These are phyloP conservation scores for Eucalyptus pauciflora DNA, from an alignment of 345 rosid species.

Conservation along the genomic window DNA sequence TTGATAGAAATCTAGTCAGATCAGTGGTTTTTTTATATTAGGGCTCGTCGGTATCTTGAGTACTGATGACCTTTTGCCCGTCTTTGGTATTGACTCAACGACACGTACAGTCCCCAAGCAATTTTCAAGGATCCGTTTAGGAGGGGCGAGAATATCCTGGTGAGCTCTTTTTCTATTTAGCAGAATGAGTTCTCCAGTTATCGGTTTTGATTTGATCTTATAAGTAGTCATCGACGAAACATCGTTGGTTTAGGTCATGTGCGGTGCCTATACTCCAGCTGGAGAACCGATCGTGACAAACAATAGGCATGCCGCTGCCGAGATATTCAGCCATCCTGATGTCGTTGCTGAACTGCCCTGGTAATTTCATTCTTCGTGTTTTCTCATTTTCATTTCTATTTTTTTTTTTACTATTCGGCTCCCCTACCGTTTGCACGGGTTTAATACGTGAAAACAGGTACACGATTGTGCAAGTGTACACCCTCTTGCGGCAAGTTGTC, in stretches of 20 bases:
- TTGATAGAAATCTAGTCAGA: not conserved
- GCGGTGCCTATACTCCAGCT: conserved; percentile 81
- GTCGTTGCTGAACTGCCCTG: conserved; percentile 59
- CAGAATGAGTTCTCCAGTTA: not conserved
- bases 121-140: conserved; percentile 83
- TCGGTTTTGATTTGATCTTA: not conserved
- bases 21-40: not conserved
- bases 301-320: conserved; percentile 57
- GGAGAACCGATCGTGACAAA: conserved; percentile 81
- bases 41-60: not conserved
- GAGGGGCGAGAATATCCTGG: conserved; percentile 71
- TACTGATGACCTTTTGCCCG: not conserved
- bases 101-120: conserved; percentile 73
- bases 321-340: conserved; percentile 61
- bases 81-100: not conserved
- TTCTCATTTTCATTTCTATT: not conserved
- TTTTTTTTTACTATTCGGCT: too few species aligned
- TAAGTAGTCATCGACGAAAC: not conserved
- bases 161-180: conserved; percentile 5
- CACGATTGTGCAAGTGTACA: conserved; percentile 75
- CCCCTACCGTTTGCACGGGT: fast-evolving
- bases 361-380: not conserved
- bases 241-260: conserved; percentile 52
- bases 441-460: conserved; percentile 19
- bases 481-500: conserved; percentile 63